phyloP scores from a whole-genome alignment of 106 monocot genomes.

The Acanthochlamys bracteata region DNA sequence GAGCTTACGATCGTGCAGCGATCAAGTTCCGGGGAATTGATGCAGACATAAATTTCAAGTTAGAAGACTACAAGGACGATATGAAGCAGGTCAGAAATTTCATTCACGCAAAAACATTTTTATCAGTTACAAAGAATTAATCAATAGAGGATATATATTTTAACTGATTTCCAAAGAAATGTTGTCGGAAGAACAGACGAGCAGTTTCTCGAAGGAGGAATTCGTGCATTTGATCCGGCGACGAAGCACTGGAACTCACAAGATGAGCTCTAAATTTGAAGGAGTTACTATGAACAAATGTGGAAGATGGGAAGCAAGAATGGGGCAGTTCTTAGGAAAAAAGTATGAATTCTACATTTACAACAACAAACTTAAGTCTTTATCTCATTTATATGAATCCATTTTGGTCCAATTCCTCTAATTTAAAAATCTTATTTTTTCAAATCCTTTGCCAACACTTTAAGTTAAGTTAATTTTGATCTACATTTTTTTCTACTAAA shows the following conservation, averaged over 20 bases:
- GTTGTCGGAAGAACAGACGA: conserved; percentile 17
- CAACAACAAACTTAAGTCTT: not conserved
- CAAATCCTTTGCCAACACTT: not conserved
- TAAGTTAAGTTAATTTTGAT: not conserved
- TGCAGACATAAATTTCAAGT: conserved; percentile 48
- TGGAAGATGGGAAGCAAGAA: conserved; percentile 56
- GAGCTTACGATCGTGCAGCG: conserved; percentile 55
- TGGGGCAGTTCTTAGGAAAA: conserved; percentile 49
- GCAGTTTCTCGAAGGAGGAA: conserved; percentile 38
- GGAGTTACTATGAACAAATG: conserved; percentile 58
- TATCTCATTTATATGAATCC: not conserved
- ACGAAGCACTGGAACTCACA: conserved; percentile 36
- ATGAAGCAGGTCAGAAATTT: conserved; percentile 27
- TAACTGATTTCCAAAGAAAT: not conserved
- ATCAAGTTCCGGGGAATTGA: conserved; percentile 50
- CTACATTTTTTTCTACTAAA: not conserved
- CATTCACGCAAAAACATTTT: not conserved
- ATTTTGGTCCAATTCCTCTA: not conserved
- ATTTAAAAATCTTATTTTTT: too few relatives aligned
- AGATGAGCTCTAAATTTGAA: conserved; percentile 36
- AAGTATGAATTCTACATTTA: conserved; percentile 18
- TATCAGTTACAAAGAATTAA: not conserved
- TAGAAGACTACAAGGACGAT: conserved; percentile 51
- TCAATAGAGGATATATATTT: not conserved
- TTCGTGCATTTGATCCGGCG: conserved; percentile 52